These are phyloP conservation scores for Tylopilus vinaceipallidus DNA, from an alignment of 768 basidiomycete genomes.

Conservation along the genomic window DNA sequence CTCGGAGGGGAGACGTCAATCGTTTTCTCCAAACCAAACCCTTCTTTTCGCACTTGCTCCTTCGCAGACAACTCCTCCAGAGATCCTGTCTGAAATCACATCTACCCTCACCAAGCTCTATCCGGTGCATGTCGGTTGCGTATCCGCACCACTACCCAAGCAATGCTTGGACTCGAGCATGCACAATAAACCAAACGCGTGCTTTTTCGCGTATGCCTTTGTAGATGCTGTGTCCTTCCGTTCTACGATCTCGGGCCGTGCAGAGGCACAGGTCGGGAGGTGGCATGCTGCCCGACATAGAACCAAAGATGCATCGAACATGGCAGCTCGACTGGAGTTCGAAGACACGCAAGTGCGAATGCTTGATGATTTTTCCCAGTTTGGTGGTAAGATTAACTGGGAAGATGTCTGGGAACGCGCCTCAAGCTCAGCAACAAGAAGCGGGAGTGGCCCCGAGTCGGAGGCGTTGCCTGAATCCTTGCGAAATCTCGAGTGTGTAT, in stretches of 20 bases:
- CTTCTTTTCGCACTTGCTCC: constrained; percentile 30
- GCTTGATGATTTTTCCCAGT: constrained; percentile 1
- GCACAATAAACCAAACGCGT: constrained; percentile 37
- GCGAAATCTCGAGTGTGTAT: constrained; percentile 28
- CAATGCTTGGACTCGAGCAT: constrained; percentile 4
- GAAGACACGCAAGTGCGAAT: constrained; percentile 2
- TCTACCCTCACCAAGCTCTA: constrained; percentile 40
- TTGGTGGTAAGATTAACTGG: constrained; percentile 41
- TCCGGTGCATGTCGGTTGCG: constrained; percentile 54
- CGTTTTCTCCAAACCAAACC: neutral
- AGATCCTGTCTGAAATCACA: constrained; percentile 38
- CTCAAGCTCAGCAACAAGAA: neutral
- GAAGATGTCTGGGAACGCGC: constrained; percentile 47
- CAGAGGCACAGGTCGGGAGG: constrained; percentile 64
- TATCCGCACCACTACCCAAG: constrained; percentile 50
- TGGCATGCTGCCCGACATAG: constrained; percentile 57
- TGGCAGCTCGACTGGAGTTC: neutral
- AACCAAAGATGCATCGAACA: neutral
- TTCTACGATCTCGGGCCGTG: constrained; percentile 60
- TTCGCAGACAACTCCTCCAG: constrained; percentile 20
- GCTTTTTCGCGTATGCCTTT: constrained; percentile 57
- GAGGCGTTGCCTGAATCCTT: constrained; percentile 40
- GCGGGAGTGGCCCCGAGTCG: neutral
- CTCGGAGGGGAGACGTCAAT: neutral
- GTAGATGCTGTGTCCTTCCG: constrained; percentile 48